A percentile compares a stretch with the other conserved stretches of the same genome.
These are phyloP conservation scores for Saturnispora diversa DNA, from an alignment of 805 yeast genomes.

Conservation along the genomic window DNA sequence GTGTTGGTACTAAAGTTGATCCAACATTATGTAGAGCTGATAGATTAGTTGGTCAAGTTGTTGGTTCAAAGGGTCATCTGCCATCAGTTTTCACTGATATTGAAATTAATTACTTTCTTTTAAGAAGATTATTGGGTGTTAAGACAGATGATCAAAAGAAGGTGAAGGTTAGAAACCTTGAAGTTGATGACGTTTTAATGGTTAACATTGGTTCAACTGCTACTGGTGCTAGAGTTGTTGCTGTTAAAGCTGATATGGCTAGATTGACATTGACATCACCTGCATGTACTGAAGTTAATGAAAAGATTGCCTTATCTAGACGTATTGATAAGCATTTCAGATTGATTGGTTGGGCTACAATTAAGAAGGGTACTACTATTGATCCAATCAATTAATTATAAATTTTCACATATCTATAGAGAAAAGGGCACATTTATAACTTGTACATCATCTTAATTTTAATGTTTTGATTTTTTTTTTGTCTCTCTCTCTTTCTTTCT, in stretches of 20 bases:
- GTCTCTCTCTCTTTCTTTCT: background rate
- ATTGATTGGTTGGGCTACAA: slow-evolving; percentile 99
- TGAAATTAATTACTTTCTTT: slow-evolving; percentile 92
- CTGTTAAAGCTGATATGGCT: slow-evolving; percentile 99
- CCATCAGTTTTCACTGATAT: slow-evolving; percentile 96
- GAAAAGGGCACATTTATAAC: background rate
- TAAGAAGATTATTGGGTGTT: slow-evolving; percentile 96
- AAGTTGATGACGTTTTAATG: slow-evolving; percentile 93
- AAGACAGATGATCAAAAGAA: slow-evolving; percentile 96
- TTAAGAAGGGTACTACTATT: slow-evolving; percentile 84
- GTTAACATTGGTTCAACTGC: slow-evolving; percentile 99
- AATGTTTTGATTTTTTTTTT: background rate
- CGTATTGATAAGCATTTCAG: slow-evolving; percentile 99
- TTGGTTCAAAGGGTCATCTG: slow-evolving; percentile 92
- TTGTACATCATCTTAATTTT: slow-evolving; percentile 2
- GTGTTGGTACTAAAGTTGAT: slow-evolving; percentile 98
- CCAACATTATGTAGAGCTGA: slow-evolving; percentile 99
- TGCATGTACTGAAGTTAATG: slow-evolving; percentile 97
- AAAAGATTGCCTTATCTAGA: slow-evolving; percentile 96
- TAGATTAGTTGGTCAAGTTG: slow-evolving; percentile 97
- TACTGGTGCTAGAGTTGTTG: slow-evolving; percentile 97
- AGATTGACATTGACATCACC: slow-evolving; percentile 94
- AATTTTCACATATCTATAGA: background rate
- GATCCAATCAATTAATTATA: slow-evolving; percentile 53
- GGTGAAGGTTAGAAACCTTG: slow-evolving; percentile 92